These are phyloP conservation scores for Croton laevigatus DNA, from an alignment of 441 rosid species.

Conservation along the genomic window DNA sequence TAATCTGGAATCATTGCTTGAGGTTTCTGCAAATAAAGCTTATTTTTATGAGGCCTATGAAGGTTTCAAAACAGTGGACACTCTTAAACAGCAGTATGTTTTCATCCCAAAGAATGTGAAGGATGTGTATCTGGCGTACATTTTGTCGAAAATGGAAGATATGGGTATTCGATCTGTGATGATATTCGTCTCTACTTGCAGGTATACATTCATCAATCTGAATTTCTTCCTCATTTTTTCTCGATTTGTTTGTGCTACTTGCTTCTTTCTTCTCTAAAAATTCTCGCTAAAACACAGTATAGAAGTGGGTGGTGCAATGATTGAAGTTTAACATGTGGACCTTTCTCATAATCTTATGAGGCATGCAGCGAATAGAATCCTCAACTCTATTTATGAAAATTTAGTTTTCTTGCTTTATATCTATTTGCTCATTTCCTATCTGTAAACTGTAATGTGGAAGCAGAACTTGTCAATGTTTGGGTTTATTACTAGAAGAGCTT, in stretches of 20 bases:
- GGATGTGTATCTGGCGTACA: conserved; percentile 75
- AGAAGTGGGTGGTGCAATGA: neutral
- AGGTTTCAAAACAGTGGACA: conserved; percentile 85
- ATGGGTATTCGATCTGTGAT: conserved; percentile 86
- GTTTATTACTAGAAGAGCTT: conserved; percentile 84
- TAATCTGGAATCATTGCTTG: conserved; percentile 63
- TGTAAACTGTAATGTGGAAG: conserved; percentile 16
- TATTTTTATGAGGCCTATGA: conserved; percentile 94
- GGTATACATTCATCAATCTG: conserved; percentile 38
- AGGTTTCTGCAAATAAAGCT: conserved; percentile 81
- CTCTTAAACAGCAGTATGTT: conserved; percentile 78
- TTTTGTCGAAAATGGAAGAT: conserved; percentile 78
- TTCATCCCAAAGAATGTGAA: conserved; percentile 72
- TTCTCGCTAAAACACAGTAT: neutral
- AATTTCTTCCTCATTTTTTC: neutral
- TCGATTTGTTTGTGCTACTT: neutral
- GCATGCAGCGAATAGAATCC: neutral
- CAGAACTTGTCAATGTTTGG: conserved; percentile 75
- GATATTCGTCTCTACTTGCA: conserved; percentile 92
- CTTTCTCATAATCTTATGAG: neutral
- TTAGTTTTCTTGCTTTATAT: neutral
- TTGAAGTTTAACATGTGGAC: neutral
- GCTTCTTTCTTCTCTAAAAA: neutral
- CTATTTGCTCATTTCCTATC: neutral
- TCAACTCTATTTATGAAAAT: neutral